phyloP scores from a whole-genome alignment of 148 eudicot species.

The Pharnaceum exiguum region DNA sequence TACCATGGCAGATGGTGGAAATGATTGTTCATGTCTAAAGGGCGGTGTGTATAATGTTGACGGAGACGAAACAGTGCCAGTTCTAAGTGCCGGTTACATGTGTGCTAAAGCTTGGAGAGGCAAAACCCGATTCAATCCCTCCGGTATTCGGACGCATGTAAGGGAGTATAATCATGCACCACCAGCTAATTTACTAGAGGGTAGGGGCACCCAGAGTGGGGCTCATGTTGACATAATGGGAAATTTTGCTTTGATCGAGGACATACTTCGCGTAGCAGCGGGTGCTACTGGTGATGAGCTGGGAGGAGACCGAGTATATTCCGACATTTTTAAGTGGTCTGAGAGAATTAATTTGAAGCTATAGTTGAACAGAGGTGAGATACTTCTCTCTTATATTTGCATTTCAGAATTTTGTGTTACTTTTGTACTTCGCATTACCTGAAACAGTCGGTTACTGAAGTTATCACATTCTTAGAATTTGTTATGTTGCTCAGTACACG shows the following conservation, averaged over 20 bases:
- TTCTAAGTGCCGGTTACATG: conserved; percentile 84
- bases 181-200: conserved; percentile 73
- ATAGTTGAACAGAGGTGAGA: conserved; percentile 27
- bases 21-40: conserved; percentile 46
- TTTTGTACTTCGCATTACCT: background rate
- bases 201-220: conserved; percentile 89
- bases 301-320: conserved; percentile 71
- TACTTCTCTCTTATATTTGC: background rate
- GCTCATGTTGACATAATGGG: conserved; percentile 92
- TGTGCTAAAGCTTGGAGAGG: conserved; percentile 86
- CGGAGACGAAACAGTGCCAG: conserved; percentile 92
- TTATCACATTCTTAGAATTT: too few species aligned
- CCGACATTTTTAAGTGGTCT: conserved; percentile 76
- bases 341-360: conserved; percentile 57
- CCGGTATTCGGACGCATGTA: conserved; percentile 52
- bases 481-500: too few species aligned
- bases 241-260: conserved; percentile 75
- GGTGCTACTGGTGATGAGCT: conserved; percentile 73
- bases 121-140: conserved; percentile 78
- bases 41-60: conserved; percentile 74
- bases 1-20: conserved; percentile 48
- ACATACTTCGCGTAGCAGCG: conserved; percentile 76
- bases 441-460: too few species aligned
- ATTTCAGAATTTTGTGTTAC: background rate
- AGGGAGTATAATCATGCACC: conserved; percentile 83